These are phyloP conservation scores for Aspergillus incahuasiensis DNA, from an alignment of 495 filamentous ascomycete species.

Conservation along the genomic window DNA sequence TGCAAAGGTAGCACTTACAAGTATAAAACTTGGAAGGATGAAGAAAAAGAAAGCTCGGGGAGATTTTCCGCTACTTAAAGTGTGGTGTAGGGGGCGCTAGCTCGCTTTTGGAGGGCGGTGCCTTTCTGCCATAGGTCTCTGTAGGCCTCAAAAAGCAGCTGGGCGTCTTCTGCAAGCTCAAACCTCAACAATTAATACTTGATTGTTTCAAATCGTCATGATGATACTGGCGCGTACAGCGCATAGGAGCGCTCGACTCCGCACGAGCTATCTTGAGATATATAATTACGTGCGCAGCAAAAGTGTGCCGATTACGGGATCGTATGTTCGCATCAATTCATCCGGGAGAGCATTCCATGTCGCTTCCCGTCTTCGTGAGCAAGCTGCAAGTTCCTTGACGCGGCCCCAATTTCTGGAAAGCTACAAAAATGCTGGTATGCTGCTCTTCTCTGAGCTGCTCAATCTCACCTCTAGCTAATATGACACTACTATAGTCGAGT, in stretches of 20 bases:
- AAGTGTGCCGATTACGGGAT: conserved; percentile 13
- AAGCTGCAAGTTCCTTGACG: conserved; percentile 10
- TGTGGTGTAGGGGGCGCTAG: conserved; percentile 24
- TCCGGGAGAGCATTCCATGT: conserved; percentile 26
- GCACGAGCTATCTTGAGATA: conserved; percentile 38
- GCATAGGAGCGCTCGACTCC: conserved; percentile 24
- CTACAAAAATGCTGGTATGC: conserved; percentile 48
- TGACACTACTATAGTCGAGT: conserved; percentile 40
- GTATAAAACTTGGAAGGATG: conserved; percentile 99
- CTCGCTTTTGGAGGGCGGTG: conserved; percentile 22
- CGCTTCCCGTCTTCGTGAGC: conserved; percentile 22
- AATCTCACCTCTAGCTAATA: not conserved
- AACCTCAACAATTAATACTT: not conserved
- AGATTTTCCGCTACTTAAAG: conserved; percentile 21
- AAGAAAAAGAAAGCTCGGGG: conserved; percentile 49
- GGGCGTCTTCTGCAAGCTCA: not conserved
- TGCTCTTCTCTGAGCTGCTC: not conserved
- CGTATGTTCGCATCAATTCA: conserved; percentile 9
- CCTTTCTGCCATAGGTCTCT: conserved; percentile 14
- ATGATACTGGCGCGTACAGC: conserved; percentile 23
- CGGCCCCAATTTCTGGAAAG: conserved; percentile 33
- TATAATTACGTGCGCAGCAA: conserved; percentile 32
- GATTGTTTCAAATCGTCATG: not conserved
- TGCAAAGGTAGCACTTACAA: conserved; percentile 56
- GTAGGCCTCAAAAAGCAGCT: not conserved